Conservation (phyloP, 352 stramenopile species). For the Globisporangium echinulatum region DNA sequence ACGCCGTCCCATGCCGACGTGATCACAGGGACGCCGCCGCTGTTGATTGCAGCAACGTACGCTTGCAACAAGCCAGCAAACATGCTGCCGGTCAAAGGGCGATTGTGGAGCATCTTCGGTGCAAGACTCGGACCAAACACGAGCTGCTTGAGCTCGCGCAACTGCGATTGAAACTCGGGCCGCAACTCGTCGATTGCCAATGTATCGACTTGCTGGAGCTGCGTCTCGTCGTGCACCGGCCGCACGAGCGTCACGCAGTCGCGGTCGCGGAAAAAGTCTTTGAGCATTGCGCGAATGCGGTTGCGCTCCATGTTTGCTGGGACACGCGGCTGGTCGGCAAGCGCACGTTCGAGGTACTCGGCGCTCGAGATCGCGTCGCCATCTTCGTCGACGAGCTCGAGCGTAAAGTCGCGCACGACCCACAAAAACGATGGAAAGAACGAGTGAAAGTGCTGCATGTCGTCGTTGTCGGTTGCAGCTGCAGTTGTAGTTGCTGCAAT, state of each 20-base stretch:
- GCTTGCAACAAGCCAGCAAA: slow-evolving; percentile 75
- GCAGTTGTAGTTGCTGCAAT: background rate
- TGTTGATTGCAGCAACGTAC: slow-evolving; percentile 84
- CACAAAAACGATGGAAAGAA: slow-evolving; percentile 88
- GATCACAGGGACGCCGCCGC: slow-evolving; percentile 84
- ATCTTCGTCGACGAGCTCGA: slow-evolving; percentile 83
- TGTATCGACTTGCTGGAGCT: slow-evolving; percentile 72
- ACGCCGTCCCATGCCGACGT: slow-evolving; percentile 84
- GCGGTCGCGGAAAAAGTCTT: slow-evolving; percentile 78
- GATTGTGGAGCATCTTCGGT: slow-evolving; percentile 82
- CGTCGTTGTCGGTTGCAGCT: slow-evolving; percentile 26
- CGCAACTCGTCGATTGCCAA: slow-evolving; percentile 60
- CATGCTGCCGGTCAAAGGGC: slow-evolving; percentile 76
- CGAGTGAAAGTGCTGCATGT: slow-evolving; percentile 69
- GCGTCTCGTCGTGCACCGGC: slow-evolving; percentile 69
- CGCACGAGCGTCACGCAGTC: slow-evolving; percentile 80
- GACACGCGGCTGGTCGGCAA: slow-evolving; percentile 65
- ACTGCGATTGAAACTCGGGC: slow-evolving; percentile 69
- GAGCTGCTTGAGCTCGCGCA: slow-evolving; percentile 55
- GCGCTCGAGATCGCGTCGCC: slow-evolving; percentile 66
- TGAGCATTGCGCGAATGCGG: slow-evolving; percentile 76
- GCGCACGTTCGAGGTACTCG: slow-evolving; percentile 78
- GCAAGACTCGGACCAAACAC: slow-evolving; percentile 67
- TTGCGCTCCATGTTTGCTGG: slow-evolving; percentile 72
- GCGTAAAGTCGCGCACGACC: slow-evolving; percentile 85